These are phyloP conservation scores for Boeremia lycopersici DNA, from an alignment of 2,329 filamentous ascomycete genomes.

Conservation along the genomic window DNA sequence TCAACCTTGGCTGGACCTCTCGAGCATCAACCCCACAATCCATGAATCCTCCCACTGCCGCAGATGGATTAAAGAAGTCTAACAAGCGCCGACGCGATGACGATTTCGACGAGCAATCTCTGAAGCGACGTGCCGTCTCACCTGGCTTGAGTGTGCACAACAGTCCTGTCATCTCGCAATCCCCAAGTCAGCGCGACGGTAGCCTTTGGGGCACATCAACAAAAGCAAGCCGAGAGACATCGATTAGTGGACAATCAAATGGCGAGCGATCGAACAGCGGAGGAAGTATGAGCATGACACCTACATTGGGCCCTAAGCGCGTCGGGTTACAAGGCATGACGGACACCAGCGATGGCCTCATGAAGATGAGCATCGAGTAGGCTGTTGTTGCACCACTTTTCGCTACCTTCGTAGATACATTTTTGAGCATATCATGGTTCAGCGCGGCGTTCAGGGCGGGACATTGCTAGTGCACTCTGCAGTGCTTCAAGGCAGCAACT, in stretches of 20 bases:
- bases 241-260: slow-evolving; percentile 58
- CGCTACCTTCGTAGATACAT: slow-evolving; percentile 1
- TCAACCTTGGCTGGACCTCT: slow-evolving; percentile 34
- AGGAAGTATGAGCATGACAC: slow-evolving; percentile 54
- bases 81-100: slow-evolving; percentile 85
- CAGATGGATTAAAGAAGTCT: slow-evolving; percentile 50
- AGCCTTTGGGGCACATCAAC: slow-evolving; percentile 75
- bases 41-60: slow-evolving; percentile 46
- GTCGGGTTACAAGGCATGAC: slow-evolving; percentile 81
- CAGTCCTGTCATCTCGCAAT: slow-evolving; percentile 81
- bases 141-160: slow-evolving; percentile 91
- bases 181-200: slow-evolving; percentile 74
- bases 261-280: slow-evolving; percentile 55
- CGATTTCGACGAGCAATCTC: slow-evolving; percentile 83
- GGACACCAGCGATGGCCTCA: slow-evolving; percentile 92
- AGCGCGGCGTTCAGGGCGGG: slow-evolving; percentile 37
- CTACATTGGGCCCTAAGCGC: slow-evolving; percentile 53
- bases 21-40: slow-evolving; percentile 48
- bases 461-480: neutral
- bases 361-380: slow-evolving; percentile 96
- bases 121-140: slow-evolving; percentile 90
- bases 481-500: slow-evolving; percentile 7
- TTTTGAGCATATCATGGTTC: slow-evolving; percentile 9
- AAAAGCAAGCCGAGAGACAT: slow-evolving; percentile 63
- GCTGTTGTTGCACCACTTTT: neutral